These are phyloP conservation scores for Farysia itapuensis DNA, from an alignment of 1,284 basidiomycete genomes.

Conservation along the genomic window DNA sequence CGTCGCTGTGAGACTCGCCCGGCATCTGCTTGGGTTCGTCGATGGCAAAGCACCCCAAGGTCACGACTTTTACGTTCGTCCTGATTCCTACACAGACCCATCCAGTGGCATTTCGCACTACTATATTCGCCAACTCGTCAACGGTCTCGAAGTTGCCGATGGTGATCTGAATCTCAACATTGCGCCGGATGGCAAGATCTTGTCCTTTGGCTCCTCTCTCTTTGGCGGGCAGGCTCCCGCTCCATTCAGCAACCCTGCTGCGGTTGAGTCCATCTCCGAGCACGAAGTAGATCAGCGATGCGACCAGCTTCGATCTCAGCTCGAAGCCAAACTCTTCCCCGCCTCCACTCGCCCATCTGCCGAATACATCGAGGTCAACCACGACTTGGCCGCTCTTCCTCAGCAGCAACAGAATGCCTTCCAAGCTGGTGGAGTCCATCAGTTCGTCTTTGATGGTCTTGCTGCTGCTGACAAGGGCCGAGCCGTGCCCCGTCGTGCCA, in stretches of 20 bases:
- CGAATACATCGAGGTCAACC: conserved; percentile 15
- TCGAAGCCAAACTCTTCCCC: conserved; percentile 25
- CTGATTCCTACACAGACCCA: conserved; percentile 47
- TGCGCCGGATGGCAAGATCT: conserved; percentile 34
- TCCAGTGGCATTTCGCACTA: conserved; percentile 41
- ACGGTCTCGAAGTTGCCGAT: conserved; percentile 44
- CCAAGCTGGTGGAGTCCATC: conserved; percentile 22
- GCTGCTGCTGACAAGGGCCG: conserved; percentile 1
- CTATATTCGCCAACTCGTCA: conserved; percentile 44
- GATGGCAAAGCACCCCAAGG: conserved; percentile 21
- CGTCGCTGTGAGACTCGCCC: conserved; percentile 32
- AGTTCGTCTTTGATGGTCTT: conserved; percentile 36
- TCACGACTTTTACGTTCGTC: conserved; percentile 41
- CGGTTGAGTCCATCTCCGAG: conserved; percentile 7
- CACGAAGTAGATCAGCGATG: conserved; percentile 22
- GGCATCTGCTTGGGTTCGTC: conserved; percentile 29
- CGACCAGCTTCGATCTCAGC: conserved; percentile 15
- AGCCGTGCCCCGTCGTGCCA: conserved; percentile 6
- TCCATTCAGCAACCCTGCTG: conserved; percentile 31
- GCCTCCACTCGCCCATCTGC: conserved; percentile 1
- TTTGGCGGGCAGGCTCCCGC: conserved; percentile 35
- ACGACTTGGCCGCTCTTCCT: neutral
- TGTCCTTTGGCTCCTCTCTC: conserved; percentile 46
- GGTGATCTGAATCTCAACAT: conserved; percentile 47
- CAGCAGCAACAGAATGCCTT: conserved; percentile 15